phyloP scores from a whole-genome alignment of 1,139 yeast genomes.

The Blastobotrys niveus region DNA sequence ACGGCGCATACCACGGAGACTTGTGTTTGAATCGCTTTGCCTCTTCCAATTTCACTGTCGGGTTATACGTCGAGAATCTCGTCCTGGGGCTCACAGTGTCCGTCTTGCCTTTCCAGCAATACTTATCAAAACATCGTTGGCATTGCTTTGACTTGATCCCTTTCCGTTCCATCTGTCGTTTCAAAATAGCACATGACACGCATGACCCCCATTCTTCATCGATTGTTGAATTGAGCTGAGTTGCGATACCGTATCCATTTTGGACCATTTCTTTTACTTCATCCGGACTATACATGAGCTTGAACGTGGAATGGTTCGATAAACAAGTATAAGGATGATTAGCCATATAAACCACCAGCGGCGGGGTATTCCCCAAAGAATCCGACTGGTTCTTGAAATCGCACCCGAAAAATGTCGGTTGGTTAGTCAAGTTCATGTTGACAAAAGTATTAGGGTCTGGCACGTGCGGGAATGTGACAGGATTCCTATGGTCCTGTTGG shows the following conservation, averaged over 20 bases:
- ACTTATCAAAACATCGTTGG: slow-evolving; percentile 58
- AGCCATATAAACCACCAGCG: slow-evolving; percentile 73
- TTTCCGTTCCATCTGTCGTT: slow-evolving; percentile 72
- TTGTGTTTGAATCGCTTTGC: background rate
- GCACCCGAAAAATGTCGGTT: slow-evolving; percentile 79
- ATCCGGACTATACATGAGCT: slow-evolving; percentile 53
- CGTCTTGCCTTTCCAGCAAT: slow-evolving; percentile 57
- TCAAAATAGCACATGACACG: slow-evolving; percentile 82
- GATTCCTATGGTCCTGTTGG: slow-evolving; percentile 23
- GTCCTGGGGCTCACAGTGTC: background rate
- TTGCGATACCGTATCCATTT: slow-evolving; percentile 76
- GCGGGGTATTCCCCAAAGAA: slow-evolving; percentile 43
- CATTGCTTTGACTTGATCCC: slow-evolving; percentile 65
- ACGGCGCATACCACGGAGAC: too few species aligned
- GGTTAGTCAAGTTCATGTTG: slow-evolving; percentile 38
- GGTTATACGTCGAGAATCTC: background rate
- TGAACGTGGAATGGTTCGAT: slow-evolving; percentile 69
- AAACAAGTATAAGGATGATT: slow-evolving; percentile 63
- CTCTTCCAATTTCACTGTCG: background rate
- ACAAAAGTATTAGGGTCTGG: slow-evolving; percentile 61
- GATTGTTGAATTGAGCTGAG: slow-evolving; percentile 66
- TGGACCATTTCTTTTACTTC: slow-evolving; percentile 58
- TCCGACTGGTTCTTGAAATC: slow-evolving; percentile 45
- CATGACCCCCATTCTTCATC: slow-evolving; percentile 73
- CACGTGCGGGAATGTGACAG: slow-evolving; percentile 67